Evolutionary conservation across 139 green algal genomes (phyloP), one percentile per base, ranked within the genome.

Genomic region (Auxenochlorella pyrenoidosa): DNA sequence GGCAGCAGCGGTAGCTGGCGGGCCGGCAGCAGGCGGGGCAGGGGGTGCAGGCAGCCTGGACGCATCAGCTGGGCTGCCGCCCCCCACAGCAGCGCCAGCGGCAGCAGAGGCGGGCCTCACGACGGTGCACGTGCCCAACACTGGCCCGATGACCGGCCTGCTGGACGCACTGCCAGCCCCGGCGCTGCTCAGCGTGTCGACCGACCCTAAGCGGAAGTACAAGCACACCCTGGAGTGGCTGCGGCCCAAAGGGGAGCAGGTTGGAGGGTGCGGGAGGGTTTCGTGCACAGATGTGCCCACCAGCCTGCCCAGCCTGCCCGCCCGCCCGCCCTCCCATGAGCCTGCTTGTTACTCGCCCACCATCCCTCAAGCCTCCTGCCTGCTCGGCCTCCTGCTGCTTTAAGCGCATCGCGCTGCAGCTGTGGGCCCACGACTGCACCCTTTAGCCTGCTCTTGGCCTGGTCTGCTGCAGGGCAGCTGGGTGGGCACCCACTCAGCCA

Each of bases 121-220:
- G 1, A 91, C 87, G 0, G 88, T 93, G 24, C 89, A 95, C 68
- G 93, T 91, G 41, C 94, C 94, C 24, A 96, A 96, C 83, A 96
- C 94, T 8, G 94, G 94, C 0, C 89, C 94, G 8, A 95, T 96
- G 92, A 89, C 88, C 28, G 93, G 93, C 19, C 83, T 95, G 24
- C 78, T 95, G 34, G 88, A 93, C 75, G 32, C 54, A 1, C 38
- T 84, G 32, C 60, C 68, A 8, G n/a, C 43, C 28, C n/a, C 41
- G 2, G 60, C 43, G 1, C 43, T 85, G 60, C n/a, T 85, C 32
- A 84, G 75, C 85, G 41, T 40, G 8, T 71, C 70, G n/a, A 34
- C 41, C 1, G 36, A 63, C 38, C 15, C 65, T 18, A 87, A 80
- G 70, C 68, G 82, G 6, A 87, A 87, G 70, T 95, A 94, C 30